These are phyloP conservation scores for Aleurites moluccanus DNA, from an alignment of 441 rosid genomes.

Conservation along the genomic window DNA sequence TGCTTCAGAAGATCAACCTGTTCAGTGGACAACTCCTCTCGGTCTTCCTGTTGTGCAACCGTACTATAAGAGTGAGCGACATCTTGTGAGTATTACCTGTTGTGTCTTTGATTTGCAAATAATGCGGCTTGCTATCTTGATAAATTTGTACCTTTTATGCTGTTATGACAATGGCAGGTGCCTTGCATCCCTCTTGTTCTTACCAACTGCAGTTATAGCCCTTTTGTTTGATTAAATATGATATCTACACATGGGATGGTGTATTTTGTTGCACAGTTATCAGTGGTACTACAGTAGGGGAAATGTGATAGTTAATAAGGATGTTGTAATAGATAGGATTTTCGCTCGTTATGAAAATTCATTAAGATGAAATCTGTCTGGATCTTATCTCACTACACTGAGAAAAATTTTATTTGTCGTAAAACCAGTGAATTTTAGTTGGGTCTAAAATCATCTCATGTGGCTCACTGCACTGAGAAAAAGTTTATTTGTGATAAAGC, in stretches of 20 bases:
- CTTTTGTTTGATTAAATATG: background rate
- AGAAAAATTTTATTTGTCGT: too few species aligned
- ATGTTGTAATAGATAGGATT: background rate
- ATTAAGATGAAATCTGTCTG: background rate
- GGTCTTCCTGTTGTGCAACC: constrained; percentile 99
- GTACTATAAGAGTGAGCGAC: constrained; percentile 71
- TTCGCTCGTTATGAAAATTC: background rate
- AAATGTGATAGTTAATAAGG: background rate
- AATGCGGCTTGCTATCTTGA: constrained; percentile 4
- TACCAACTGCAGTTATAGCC: background rate
- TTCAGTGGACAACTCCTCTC: constrained; percentile 88
- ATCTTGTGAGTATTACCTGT: constrained; percentile 55
- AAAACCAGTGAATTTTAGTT: too few species aligned
- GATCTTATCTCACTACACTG: background rate
- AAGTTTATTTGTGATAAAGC: background rate
- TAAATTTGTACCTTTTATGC: background rate
- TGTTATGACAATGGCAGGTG: background rate
- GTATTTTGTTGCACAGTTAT: background rate
- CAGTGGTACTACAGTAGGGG: background rate
- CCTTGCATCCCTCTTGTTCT: background rate
- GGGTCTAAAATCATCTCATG: too few species aligned
- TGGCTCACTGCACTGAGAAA: too few species aligned
- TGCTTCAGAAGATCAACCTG: constrained; percentile 83
- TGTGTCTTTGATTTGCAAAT: constrained; percentile 13
- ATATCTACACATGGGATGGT: background rate